phyloP scores from a whole-genome alignment of 345 rosid species.

The Geranium brycei region DNA sequence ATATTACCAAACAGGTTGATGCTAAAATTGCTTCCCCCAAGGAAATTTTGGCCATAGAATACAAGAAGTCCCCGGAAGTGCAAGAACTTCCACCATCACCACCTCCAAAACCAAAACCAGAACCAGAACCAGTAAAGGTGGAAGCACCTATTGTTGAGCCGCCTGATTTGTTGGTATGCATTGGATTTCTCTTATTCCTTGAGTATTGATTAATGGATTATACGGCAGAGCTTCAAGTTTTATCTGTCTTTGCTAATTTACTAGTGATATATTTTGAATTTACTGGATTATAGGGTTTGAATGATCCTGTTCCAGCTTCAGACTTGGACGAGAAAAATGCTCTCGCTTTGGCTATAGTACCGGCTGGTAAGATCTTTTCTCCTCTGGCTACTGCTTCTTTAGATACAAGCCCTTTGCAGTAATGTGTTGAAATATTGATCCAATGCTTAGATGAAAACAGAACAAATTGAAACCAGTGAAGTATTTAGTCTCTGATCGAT shows the following conservation, averaged over 20 bases:
- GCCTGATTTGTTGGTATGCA: slow-evolving; percentile 68
- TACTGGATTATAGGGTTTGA: slow-evolving; percentile 41
- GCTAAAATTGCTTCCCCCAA: slow-evolving; percentile 51
- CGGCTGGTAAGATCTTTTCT: slow-evolving; percentile 44
- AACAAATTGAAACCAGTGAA: too few relatives aligned
- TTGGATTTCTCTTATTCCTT: not conserved
- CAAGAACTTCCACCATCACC: slow-evolving; percentile 37
- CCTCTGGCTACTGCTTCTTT: not conserved
- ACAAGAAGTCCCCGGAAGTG: slow-evolving; percentile 37
- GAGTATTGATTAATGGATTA: not conserved
- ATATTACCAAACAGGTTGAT: slow-evolving; percentile 18
- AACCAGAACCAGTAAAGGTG: slow-evolving; percentile 47
- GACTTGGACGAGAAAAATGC: slow-evolving; percentile 77
- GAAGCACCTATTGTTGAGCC: slow-evolving; percentile 51
- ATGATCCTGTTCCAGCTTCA: slow-evolving; percentile 65
- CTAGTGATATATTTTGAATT: not conserved
- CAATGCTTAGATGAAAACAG: too few relatives aligned
- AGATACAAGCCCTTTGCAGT: too few relatives aligned
- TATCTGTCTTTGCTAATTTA: slow-evolving; percentile 2
- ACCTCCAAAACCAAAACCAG: slow-evolving; percentile 15
- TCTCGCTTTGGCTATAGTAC: slow-evolving; percentile 83
- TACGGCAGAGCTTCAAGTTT: not conserved
- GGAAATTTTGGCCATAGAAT: slow-evolving; percentile 73
- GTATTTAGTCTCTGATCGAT: too few relatives aligned
- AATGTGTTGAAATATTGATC: too few relatives aligned